Evolutionary conservation across 2,329 filamentous ascomycete species (phyloP).

Genomic region (Xylariaceae sp.): DNA sequence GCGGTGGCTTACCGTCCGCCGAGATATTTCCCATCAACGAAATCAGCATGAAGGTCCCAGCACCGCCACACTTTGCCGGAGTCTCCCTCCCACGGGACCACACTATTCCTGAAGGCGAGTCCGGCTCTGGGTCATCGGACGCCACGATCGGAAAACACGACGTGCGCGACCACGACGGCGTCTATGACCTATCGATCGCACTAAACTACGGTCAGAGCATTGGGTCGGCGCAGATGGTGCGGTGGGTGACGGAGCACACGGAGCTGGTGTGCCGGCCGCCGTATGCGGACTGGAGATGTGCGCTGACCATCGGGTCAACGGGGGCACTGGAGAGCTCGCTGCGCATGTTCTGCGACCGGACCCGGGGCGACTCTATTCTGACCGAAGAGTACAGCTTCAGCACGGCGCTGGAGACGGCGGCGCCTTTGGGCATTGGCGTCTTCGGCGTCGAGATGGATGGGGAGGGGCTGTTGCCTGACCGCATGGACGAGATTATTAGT

Average conservation of each 20-base stretch:
- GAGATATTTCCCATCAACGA: conserved; percentile 91
- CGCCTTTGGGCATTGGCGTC: conserved; percentile 47
- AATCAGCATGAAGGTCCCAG: conserved; percentile 69
- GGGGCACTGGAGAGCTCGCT: conserved; percentile 78
- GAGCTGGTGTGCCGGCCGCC: conserved; percentile 84
- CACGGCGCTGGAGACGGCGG: conserved; percentile 58
- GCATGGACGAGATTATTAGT: conserved; percentile 46
- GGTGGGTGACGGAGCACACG: conserved; percentile 92
- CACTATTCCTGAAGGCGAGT: conserved; percentile 18
- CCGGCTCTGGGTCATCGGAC: conserved; percentile 49
- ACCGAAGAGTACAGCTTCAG: conserved; percentile 92
- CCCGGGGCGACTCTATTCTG: conserved; percentile 70
- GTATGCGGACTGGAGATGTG: conserved; percentile 86
- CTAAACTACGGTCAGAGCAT: conserved; percentile 91
- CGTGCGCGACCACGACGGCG: conserved; percentile 37
- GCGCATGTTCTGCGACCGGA: conserved; percentile 69
- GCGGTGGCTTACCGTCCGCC: conserved; percentile 83
- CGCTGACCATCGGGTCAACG: conserved; percentile 81
- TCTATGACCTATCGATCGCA: conserved; percentile 75
- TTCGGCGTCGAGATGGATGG: conserved; percentile 49
- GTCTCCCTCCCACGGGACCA: no score
- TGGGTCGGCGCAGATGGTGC: conserved; percentile 80
- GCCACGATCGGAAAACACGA: conserved; percentile 74
- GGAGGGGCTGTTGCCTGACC: conserved; percentile 48
- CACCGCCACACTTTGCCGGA: conserved; percentile 65